A percentile compares a stretch with the other conserved stretches of the same genome.
phyloP scores from a whole-genome alignment of 768 basidiomycete genomes.

The Russula sp. region DNA sequence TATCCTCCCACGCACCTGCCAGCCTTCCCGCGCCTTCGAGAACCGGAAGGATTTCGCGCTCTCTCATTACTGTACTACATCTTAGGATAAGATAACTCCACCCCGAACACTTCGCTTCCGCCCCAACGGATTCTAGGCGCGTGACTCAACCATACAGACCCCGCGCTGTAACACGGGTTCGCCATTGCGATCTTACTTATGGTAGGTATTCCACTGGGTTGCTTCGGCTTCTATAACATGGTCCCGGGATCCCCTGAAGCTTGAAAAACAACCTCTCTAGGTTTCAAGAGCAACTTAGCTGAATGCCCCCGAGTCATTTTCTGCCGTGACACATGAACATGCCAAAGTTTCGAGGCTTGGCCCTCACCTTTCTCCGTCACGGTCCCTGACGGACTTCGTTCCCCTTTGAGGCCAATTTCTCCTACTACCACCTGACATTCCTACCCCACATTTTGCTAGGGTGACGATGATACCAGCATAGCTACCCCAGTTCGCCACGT shows the following conservation, averaged over 20 bases:
- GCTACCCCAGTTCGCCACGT: constrained; percentile 11
- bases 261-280: neutral
- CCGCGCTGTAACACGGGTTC: neutral
- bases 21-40: neutral
- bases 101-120: neutral
- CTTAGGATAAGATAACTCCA: neutral
- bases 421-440: neutral
- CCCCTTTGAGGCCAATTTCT: neutral
- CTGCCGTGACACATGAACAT: neutral
- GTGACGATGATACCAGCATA: neutral
- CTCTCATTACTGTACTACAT: neutral
- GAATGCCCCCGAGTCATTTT: neutral
- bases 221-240: neutral
- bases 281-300: neutral
- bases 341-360: neutral
- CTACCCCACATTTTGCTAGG: neutral
- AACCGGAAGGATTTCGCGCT: neutral
- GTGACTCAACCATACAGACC: neutral
- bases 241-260: neutral
- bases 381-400: neutral
- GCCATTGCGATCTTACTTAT: neutral
- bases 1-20: neutral
- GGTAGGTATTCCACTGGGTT: neutral
- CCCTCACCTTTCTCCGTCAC: neutral
- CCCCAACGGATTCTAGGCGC: neutral